phyloP scores from a whole-genome alignment of 225 moss, liverwort and hornwort species.

The Antitrichia curtipendula region DNA sequence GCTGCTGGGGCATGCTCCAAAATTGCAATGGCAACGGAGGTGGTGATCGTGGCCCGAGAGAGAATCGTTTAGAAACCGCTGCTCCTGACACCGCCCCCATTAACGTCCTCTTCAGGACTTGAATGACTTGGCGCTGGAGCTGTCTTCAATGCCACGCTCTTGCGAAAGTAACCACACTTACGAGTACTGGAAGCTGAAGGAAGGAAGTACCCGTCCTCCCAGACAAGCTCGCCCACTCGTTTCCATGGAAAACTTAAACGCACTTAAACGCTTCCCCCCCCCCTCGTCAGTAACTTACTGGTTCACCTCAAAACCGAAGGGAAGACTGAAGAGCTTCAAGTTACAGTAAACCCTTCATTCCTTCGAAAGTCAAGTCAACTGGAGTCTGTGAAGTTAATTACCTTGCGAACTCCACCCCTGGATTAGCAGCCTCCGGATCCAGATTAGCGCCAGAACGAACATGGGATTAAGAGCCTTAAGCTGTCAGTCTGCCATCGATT shows the following conservation, averaged over 20 bases:
- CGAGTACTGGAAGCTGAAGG: no score
- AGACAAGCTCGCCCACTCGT: neutral
- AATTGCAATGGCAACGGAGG: neutral
- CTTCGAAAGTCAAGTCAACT: neutral
- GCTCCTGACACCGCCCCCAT: neutral
- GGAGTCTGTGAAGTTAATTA: neutral
- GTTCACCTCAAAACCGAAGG: neutral
- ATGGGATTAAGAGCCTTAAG: neutral
- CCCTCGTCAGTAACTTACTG: neutral
- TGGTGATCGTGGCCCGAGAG: neutral
- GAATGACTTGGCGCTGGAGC: neutral
- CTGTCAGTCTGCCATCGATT: conserved; percentile 5
- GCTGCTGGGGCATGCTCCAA: neutral
- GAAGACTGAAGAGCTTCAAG: no score
- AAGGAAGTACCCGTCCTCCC: neutral
- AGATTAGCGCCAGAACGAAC: neutral
- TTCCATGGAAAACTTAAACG: neutral
- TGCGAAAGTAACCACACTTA: neutral
- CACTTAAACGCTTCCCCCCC: neutral
- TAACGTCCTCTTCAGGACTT: neutral
- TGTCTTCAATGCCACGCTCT: neutral
- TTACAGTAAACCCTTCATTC: no score
- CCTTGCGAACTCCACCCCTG: neutral
- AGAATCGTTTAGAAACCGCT: neutral
- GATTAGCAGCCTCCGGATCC: conserved; percentile 4